Evolutionary conservation across 2,329 filamentous ascomycete species (phyloP).

Genomic region (Orbilia brochopaga): DNA sequence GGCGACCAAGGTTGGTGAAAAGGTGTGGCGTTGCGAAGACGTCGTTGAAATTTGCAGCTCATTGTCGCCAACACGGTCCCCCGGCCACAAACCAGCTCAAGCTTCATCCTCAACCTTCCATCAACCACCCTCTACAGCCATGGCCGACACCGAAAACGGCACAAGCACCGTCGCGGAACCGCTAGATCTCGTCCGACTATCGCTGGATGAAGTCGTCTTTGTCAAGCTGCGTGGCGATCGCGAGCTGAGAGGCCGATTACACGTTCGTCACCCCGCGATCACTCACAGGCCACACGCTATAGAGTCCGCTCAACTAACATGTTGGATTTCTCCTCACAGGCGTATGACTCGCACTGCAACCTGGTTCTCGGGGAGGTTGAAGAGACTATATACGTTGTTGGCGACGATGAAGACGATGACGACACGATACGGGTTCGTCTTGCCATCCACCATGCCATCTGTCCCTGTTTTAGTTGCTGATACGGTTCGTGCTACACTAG

Average conservation of each 20-base stretch:
- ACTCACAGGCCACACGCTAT: not conserved
- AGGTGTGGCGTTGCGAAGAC: slow-evolving; percentile 29
- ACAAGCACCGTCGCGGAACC: slow-evolving; percentile 79
- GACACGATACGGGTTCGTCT: slow-evolving; percentile 72
- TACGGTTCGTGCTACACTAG: slow-evolving; percentile 59
- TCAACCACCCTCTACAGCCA: slow-evolving; percentile 58
- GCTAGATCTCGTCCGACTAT: slow-evolving; percentile 90
- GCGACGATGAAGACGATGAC: slow-evolving; percentile 81
- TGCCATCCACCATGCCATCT: not conserved
- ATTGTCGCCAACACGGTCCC: slow-evolving; percentile 19
- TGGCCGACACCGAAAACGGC: slow-evolving; percentile 81
- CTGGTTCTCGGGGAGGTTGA: slow-evolving; percentile 94
- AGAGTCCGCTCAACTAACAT: slow-evolving; percentile 16
- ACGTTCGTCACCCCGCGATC: slow-evolving; percentile 68
- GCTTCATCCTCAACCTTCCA: slow-evolving; percentile 23
- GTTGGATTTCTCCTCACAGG: slow-evolving; percentile 64
- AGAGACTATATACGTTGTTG: slow-evolving; percentile 92
- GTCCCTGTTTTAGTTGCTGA: not conserved
- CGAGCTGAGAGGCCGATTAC: slow-evolving; percentile 91
- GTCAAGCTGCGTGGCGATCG: slow-evolving; percentile 95
- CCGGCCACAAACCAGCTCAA: slow-evolving; percentile 19
- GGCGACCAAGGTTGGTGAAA: not conserved
- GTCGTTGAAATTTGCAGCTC: slow-evolving; percentile 30
- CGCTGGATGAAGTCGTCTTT: slow-evolving; percentile 93
- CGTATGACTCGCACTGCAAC: slow-evolving; percentile 98